Conservation (phyloP, 495 filamentous ascomycete species). For the Xylaria scruposa region DNA sequence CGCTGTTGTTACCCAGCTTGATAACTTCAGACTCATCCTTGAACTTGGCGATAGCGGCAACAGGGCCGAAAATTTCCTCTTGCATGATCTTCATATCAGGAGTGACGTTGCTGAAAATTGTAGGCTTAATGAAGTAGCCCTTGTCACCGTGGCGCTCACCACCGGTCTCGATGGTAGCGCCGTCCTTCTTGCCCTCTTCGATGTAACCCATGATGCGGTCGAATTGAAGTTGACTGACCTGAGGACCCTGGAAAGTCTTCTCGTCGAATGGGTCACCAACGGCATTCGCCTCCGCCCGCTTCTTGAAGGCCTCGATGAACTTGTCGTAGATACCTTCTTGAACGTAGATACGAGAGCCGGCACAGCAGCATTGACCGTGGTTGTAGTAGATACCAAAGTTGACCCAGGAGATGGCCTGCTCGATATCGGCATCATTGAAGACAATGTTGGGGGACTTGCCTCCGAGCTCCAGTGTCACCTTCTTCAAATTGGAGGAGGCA, state of each 20-base stretch:
- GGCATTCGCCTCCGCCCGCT: slow-evolving; percentile 78
- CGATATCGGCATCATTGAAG: slow-evolving; percentile 94
- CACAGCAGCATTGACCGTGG: slow-evolving; percentile 98
- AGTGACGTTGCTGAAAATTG: slow-evolving; percentile 90
- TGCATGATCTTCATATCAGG: slow-evolving; percentile 97
- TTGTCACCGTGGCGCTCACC: slow-evolving; percentile 87
- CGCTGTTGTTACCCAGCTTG: slow-evolving; percentile 78
- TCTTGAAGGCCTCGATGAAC: slow-evolving; percentile 88
- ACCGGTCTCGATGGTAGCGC: slow-evolving; percentile 84
- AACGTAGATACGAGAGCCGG: slow-evolving; percentile 93
- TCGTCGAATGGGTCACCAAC: slow-evolving; percentile 90
- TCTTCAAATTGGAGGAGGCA: slow-evolving; percentile 94
- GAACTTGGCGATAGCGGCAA: slow-evolving; percentile 94
- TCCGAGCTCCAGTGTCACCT: slow-evolving; percentile 97
- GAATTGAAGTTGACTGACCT: slow-evolving; percentile 93
- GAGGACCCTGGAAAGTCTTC: slow-evolving; percentile 96
- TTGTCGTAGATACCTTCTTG: slow-evolving; percentile 96
- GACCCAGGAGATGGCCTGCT: slow-evolving; percentile 95
- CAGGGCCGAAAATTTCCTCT: slow-evolving; percentile 98
- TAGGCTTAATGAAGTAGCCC: slow-evolving; percentile 98
- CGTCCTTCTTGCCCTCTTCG: slow-evolving; percentile 82
- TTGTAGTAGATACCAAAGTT: slow-evolving; percentile 99
- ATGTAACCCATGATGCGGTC: slow-evolving; percentile 99
- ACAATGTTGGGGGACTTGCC: slow-evolving; percentile 99
- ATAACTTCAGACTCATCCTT: slow-evolving; percentile 86